Evolutionary conservation across 1,284 basidiomycete genomes (phyloP).

Genomic region (Thelephora terrestris): DNA sequence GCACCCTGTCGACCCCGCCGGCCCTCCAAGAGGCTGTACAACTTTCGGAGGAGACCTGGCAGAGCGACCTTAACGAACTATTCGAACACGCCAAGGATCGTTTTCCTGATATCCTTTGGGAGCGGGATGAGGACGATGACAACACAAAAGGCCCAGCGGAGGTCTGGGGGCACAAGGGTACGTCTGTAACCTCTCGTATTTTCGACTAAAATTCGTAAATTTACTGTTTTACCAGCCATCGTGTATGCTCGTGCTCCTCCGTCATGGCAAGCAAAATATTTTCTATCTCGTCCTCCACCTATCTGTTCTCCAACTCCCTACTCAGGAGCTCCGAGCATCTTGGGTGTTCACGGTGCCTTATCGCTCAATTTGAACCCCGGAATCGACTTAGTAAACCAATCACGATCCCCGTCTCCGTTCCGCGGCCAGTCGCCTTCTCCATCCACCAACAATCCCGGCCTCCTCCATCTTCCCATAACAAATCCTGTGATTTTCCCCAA

Average conservation of each 20-base stretch:
- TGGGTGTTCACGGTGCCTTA: constrained; percentile 49
- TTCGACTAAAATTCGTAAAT: background rate
- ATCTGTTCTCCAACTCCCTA: constrained; percentile 47
- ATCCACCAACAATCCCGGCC: constrained; percentile 29
- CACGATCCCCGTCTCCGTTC: constrained; percentile 48
- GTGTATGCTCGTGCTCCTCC: constrained; percentile 90
- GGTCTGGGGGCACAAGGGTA: constrained; percentile 88
- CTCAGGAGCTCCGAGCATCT: constrained; percentile 38
- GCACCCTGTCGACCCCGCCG: constrained; percentile 28
- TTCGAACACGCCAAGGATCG: constrained; percentile 74
- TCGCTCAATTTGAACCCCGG: constrained; percentile 39
- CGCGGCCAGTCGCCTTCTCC: constrained; percentile 35
- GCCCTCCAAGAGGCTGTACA: constrained; percentile 53
- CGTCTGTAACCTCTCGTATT: constrained; percentile 9
- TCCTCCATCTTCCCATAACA: constrained; percentile 56
- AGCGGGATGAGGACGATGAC: constrained; percentile 46
- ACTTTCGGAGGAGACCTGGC: constrained; percentile 62
- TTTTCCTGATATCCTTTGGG: constrained; percentile 93
- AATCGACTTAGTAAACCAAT: constrained; percentile 33
- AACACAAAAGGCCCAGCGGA: constrained; percentile 40
- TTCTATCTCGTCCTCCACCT: constrained; percentile 56
- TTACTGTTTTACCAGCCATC: constrained; percentile 47
- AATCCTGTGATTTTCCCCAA: constrained; percentile 73
- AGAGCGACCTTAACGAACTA: constrained; percentile 63
- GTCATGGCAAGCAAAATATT: constrained; percentile 77